Evolutionary conservation across 208 protist genomes (phyloP), one percentile per base, ranked within the genome.

Genomic region (Blechomonas ayalai): DNA sequence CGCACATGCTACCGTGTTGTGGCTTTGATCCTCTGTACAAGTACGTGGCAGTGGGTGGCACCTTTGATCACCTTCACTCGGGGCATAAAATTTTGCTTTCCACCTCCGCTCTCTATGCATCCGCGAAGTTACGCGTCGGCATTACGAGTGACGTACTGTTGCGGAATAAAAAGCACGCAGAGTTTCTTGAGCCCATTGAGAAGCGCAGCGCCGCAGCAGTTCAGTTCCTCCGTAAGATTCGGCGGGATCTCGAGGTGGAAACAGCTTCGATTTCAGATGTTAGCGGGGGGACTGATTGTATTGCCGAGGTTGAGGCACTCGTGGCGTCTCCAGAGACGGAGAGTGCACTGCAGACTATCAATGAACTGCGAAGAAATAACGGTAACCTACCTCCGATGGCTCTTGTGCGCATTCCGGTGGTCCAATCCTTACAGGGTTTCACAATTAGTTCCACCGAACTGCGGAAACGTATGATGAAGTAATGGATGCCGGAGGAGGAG

Each of bases 81-180:
- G 88, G 88, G 22, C 88, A 95, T 59, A 91, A 92, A 45, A 45
- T 95, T 25, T 63, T 95, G 4, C 67, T 95, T 20, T 82, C 88
- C 1, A 80, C 72, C 9, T 75, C 83, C 8, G 36, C 68, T 0
- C 73, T 95, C 25, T 61, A 89, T 56, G 52, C 79, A 4, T 53
- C 42, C 12, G 51, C 77, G 4, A 66, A 58, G 32, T 48, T 95
- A 7, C 80, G 67, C 34, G 64, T 92, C 10, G 88, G 88, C 3
- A 59, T 95, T 13, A 85, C 84, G 0, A 50, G 60, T 18, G 59
- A 72, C 5, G 56, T 13, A 16, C 51, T 95, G 48, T 55, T 92
- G 16, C 33, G 24, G 1, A 69, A 70, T 37, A 95, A 95, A 34
- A 68, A 65, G 34, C 82, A 82, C 45, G 66, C 66, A 0, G 51